Conservation (phyloP, 371 early-diverging fungal genomes). For the Sporodiniella umbellata region DNA sequence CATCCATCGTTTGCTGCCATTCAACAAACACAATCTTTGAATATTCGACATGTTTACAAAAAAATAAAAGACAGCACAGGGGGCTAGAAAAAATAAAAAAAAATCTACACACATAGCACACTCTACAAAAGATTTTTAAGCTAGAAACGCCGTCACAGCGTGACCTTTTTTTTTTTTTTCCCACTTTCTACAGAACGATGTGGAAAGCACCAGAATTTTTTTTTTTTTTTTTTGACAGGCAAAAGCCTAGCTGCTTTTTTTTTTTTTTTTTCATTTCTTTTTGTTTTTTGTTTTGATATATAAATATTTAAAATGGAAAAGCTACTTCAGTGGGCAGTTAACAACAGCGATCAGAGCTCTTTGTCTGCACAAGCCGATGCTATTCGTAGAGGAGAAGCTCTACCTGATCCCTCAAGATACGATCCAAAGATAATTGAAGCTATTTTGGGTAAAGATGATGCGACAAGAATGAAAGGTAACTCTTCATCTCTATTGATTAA, state of each 20-base stretch:
- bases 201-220: not conserved
- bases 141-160: no score
- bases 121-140: no score
- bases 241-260: not conserved
- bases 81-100: not conserved
- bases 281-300: no score
- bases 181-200: no score
- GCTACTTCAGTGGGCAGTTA: conserved; percentile 85
- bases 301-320: no score
- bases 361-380: conserved; percentile 67
- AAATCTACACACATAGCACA: no score
- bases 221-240: not conserved
- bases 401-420: conserved; percentile 35
- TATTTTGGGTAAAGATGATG: conserved; percentile 90
- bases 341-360: conserved; percentile 67
- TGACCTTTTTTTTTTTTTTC: no score
- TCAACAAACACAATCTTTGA: not conserved
- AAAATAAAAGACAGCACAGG: not conserved
- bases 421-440: conserved; percentile 86
- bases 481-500: conserved; percentile 1
- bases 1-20: conserved; percentile 1
- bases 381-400: conserved; percentile 31
- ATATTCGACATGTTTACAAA: not conserved
- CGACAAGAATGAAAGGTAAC: conserved; percentile 79
- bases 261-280: not conserved